Percentiles rank a stretch among this genome's conserved stretches.
phyloP scores from a whole-genome alignment of 108 stramenopile species.

The Cyclostephanos tholiformis region DNA sequence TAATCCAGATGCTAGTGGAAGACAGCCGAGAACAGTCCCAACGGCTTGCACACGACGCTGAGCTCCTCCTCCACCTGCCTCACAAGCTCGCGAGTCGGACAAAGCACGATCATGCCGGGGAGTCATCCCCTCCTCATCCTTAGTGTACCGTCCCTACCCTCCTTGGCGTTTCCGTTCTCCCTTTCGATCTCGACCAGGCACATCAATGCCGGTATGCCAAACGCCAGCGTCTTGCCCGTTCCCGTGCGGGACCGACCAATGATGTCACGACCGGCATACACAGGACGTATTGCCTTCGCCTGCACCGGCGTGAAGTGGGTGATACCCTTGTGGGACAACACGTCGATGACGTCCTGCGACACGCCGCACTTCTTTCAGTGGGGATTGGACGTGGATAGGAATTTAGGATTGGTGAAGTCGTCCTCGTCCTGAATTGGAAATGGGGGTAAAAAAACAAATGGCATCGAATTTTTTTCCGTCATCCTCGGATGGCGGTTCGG shows the following conservation, averaged over 20 bases:
- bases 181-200: constrained; percentile 59
- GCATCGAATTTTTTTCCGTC: too few relatives aligned
- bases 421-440: constrained; percentile 27
- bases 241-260: constrained; percentile 98
- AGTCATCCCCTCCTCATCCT: constrained; percentile 74
- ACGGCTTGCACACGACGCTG: constrained; percentile 61
- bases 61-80: constrained; percentile 97
- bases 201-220: constrained; percentile 93
- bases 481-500: too few relatives aligned
- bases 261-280: constrained; percentile 90
- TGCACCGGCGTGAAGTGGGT: constrained; percentile 89
- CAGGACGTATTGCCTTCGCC: constrained; percentile 87
- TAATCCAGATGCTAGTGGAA: too few relatives aligned
- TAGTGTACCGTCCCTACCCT: constrained; percentile 47
- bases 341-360: constrained; percentile 73
- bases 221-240: constrained; percentile 99
- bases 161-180: constrained; percentile 57
- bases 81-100: constrained; percentile 98
- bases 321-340: constrained; percentile 84
- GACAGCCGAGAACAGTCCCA: constrained; percentile 77
- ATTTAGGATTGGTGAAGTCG: constrained; percentile 72
- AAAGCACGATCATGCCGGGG: constrained; percentile 93
- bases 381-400: constrained; percentile 81
- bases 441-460: not conserved
- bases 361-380: constrained; percentile 74